These are phyloP conservation scores for Blastomyces gilchristii DNA, from an alignment of 2,329 filamentous ascomycete species.

Conservation along the genomic window DNA sequence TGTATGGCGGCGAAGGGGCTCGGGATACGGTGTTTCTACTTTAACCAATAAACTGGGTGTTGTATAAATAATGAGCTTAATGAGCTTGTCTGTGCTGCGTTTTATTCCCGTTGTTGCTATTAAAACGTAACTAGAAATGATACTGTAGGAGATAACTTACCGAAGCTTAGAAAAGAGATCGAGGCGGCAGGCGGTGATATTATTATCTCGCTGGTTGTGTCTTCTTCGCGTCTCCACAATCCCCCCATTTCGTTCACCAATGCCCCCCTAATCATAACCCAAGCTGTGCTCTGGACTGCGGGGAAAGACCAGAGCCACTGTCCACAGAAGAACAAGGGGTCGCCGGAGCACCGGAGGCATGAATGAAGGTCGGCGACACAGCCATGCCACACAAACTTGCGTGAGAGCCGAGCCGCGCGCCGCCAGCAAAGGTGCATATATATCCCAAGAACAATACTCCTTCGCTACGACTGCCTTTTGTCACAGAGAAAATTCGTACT, in stretches of 20 bases:
- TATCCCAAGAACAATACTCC: not conserved
- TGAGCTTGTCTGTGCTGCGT: not conserved
- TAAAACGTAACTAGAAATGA: not conserved
- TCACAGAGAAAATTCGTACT: not conserved
- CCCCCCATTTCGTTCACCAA: not conserved
- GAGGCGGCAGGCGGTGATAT: too few relatives aligned
- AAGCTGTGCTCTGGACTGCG: not conserved
- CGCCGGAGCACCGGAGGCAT: not conserved
- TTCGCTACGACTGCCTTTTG: not conserved
- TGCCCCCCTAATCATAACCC: not conserved
- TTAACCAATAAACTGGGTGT: not conserved
- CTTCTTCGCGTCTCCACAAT: not conserved
- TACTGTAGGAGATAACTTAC: not conserved
- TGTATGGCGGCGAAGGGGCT: not conserved
- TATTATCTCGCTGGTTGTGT: too few relatives aligned
- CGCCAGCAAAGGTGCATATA: not conserved
- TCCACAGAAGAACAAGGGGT: not conserved
- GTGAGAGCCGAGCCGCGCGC: not conserved
- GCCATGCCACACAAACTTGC: not conserved
- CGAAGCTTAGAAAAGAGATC: too few relatives aligned
- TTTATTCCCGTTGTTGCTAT: not conserved
- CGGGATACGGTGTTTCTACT: not conserved
- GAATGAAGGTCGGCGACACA: not conserved
- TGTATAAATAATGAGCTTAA: not conserved
- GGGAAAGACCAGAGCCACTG: not conserved